These are phyloP conservation scores for Kwoniella dejecticola DNA, from an alignment of 768 basidiomycete species.

Conservation along the genomic window DNA sequence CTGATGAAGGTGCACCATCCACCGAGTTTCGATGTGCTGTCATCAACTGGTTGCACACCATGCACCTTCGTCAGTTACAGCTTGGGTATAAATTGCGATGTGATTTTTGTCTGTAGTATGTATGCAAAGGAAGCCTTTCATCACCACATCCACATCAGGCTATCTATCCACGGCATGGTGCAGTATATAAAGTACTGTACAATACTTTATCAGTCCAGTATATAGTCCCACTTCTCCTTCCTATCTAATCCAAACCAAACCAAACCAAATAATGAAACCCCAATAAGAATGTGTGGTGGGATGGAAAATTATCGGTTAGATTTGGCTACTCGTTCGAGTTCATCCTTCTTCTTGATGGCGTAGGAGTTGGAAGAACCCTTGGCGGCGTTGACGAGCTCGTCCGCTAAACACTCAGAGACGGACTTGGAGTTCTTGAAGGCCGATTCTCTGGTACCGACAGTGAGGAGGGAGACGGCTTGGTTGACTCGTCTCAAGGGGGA, in stretches of 20 bases:
- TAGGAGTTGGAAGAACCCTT: conserved; percentile 99
- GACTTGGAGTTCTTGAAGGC: conserved; percentile 99
- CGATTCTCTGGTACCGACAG: conserved; percentile 96
- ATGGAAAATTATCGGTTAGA: conserved; percentile 90
- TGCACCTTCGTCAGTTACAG: too few relatives aligned
- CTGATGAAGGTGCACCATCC: too few relatives aligned
- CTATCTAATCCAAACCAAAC: conserved; percentile 2
- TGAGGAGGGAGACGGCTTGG: conserved; percentile 92
- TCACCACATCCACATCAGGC: conserved; percentile 10
- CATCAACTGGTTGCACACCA: too few relatives aligned
- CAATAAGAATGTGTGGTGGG: neutral
- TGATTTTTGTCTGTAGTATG: neutral
- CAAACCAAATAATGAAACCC: conserved; percentile 3
- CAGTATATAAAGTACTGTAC: neutral
- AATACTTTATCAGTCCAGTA: neutral
- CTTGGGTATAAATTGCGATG: too few relatives aligned
- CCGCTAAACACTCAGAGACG: conserved; percentile 96
- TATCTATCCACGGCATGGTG: neutral
- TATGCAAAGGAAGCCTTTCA: conserved; percentile 11
- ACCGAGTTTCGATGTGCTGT: too few relatives aligned
- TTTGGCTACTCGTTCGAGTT: conserved; percentile 99
- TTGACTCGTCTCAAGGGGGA: conserved; percentile 97
- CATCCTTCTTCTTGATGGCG: conserved; percentile 99
- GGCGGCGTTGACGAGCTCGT: conserved; percentile 99
- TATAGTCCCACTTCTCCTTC: neutral